Base-by-base conservation (phyloP, 306 rosid genomes). In the Malus fusca region DNA sequence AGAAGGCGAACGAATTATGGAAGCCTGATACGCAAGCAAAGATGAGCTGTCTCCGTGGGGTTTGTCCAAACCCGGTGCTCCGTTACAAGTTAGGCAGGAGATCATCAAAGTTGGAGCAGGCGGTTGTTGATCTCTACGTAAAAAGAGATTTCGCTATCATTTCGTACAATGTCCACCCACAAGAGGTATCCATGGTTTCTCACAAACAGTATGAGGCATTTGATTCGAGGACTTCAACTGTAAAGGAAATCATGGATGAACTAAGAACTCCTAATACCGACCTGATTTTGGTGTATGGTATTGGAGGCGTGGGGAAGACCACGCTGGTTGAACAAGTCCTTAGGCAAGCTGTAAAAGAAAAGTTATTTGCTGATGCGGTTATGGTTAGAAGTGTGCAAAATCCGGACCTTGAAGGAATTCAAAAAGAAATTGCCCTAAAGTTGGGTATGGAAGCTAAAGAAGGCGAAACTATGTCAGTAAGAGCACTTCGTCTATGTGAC, bases 301-400 rank as follows among this genome's bases (percentile, higher is more conserved):
- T 68, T 60, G 83, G 66, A 0, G 79, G 79, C 14, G 75, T 75
- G 12, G 80, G 83, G 2, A 80, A 75, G 15, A 75, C 80, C 6
- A 80, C 78, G 33, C 80, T 80, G 0, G 77, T 52, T 3, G 40
- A 69, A 21, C 44, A 80, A 64, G 48, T 80, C n/a, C 12, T 5
- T 3, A 64, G 18, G 22, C 43, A 42, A 69, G 52, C 58, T 33
- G 1, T 15, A 11, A 3, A 4, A 5, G 60, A 6, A 0, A 63
- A 61, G 58, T 17, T 30, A 33, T 78, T 71, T 35, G 33, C 51
- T 63, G 19, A 33, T 7, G 66, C 37, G 46, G 60, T 61, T 19
- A 46, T 3, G 9, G 21, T 3, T 1, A 5, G 19, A 0, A 4
- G 31, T 1, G 28, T 44, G 2, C 11, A 62, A 3, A 71, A 62